Evolutionary conservation across 2,329 filamentous ascomycete genomes (phyloP).

Genomic region (Calonectria pseudoturangicola): DNA sequence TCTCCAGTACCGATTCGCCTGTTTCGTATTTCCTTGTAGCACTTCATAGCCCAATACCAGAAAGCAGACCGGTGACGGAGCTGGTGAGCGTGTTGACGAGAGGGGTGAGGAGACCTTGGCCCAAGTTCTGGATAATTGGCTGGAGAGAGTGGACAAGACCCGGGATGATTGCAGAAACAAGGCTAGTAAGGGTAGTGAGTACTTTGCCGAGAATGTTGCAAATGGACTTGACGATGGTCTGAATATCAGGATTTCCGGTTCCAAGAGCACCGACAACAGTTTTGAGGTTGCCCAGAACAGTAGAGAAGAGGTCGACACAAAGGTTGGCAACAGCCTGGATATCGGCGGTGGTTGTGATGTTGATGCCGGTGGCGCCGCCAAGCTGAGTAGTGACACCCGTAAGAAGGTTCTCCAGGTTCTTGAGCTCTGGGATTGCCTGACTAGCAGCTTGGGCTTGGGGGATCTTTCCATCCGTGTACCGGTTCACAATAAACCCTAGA

Average conservation of each 20-base stretch:
- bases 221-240: constrained; percentile 15
- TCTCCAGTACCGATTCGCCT: not conserved
- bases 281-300: constrained; percentile 7
- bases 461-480: constrained; percentile 16
- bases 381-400: not conserved
- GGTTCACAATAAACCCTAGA: constrained; percentile 2
- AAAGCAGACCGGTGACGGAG: not conserved
- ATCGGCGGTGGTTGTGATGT: not conserved
- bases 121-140: not conserved
- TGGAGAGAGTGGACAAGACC: not conserved
- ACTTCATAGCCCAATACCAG: not conserved
- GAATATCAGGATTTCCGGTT: constrained; percentile 4
- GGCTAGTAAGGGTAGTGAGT: not conserved
- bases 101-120: not conserved
- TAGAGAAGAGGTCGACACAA: not conserved
- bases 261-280: not conserved
- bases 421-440: not conserved
- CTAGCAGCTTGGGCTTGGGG: not conserved
- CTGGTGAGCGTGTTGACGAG: not conserved
- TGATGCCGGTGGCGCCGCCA: not conserved
- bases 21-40: not conserved
- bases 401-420: constrained; percentile 12
- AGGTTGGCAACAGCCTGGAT: not conserved
- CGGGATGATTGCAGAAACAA: constrained; percentile 7
- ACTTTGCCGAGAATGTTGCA: constrained; percentile 22